Conservation (phyloP, 768 basidiomycete species). For the Phylloporus rhodoxanthus region DNA sequence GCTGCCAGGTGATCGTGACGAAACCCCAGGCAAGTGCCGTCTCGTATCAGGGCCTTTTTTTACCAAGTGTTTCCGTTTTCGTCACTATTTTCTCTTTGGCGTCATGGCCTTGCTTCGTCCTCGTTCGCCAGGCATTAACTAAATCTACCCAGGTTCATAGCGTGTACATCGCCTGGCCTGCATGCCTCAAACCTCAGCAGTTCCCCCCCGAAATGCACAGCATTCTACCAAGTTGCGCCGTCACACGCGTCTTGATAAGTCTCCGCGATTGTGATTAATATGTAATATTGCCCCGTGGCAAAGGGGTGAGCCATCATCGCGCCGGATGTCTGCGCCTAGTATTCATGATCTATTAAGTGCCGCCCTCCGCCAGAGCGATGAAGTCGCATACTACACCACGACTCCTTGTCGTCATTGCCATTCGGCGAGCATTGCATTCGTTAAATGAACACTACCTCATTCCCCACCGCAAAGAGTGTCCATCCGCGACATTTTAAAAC, state of each 20-base stretch:
- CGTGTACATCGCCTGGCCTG: slow-evolving; percentile 22
- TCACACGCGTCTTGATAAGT: slow-evolving; percentile 17
- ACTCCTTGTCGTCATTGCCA: slow-evolving; percentile 22
- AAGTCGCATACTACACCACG: slow-evolving; percentile 18
- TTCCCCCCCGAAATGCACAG: slow-evolving; percentile 14
- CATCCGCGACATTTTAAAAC: slow-evolving; percentile 18
- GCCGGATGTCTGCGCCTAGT: slow-evolving; percentile 15
- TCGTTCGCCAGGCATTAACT: slow-evolving; percentile 12
- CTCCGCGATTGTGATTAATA: slow-evolving; percentile 23
- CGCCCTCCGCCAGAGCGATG: slow-evolving; percentile 22
- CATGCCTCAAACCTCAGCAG: slow-evolving; percentile 15
- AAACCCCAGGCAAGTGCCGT: slow-evolving; percentile 2
- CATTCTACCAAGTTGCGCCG: slow-evolving; percentile 17
- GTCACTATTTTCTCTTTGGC: neutral
- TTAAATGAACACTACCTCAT: slow-evolving; percentile 18
- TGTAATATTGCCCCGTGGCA: slow-evolving; percentile 26
- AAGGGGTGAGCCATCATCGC: slow-evolving; percentile 19
- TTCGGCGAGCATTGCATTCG: slow-evolving; percentile 15
- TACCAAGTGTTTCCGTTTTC: slow-evolving; percentile 8
- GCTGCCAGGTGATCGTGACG: slow-evolving; percentile 3
- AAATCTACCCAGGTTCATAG: slow-evolving; percentile 13
- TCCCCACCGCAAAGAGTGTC: slow-evolving; percentile 12
- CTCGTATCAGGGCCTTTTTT: slow-evolving; percentile 3
- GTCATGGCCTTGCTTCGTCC: slow-evolving; percentile 22
- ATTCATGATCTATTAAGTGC: slow-evolving; percentile 17